phyloP scores from a whole-genome alignment of 768 basidiomycete species.

The Steccherinum ochraceum region DNA sequence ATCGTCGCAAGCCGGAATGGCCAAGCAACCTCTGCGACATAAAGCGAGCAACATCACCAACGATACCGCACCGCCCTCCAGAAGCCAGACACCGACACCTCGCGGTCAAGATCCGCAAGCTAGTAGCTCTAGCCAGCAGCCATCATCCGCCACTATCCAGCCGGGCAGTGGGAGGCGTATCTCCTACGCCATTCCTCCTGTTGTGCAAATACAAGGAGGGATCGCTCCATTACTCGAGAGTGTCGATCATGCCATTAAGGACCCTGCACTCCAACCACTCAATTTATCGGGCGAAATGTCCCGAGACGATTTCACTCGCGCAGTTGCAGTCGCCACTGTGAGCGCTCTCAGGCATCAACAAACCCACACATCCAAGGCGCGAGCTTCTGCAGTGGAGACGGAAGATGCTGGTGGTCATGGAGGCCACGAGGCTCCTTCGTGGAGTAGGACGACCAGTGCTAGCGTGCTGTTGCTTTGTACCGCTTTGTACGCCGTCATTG shows the following conservation, averaged over 20 bases:
- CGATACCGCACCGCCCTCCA: conserved; percentile 27
- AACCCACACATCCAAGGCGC: conserved; percentile 37
- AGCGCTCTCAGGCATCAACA: conserved; percentile 83
- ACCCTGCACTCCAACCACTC: conserved; percentile 38
- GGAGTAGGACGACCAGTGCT: conserved; percentile 87
- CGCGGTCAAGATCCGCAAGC: conserved; percentile 6
- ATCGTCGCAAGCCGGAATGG: conserved; percentile 20
- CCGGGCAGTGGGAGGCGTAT: conserved; percentile 26
- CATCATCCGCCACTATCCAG: neutral
- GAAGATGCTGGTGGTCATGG: conserved; percentile 54
- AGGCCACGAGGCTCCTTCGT: conserved; percentile 93
- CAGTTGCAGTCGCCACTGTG: conserved; percentile 91
- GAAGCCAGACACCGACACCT: conserved; percentile 30
- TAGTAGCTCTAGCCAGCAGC: neutral
- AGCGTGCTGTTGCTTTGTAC: conserved; percentile 89
- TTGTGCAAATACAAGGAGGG: conserved; percentile 26
- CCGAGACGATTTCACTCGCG: conserved; percentile 86
- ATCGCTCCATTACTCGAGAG: conserved; percentile 69
- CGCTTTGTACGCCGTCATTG: conserved; percentile 89
- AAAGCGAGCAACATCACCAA: conserved; percentile 39
- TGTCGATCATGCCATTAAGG: conserved; percentile 73
- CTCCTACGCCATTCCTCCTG: conserved; percentile 42
- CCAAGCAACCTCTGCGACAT: conserved; percentile 27
- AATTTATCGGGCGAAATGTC: conserved; percentile 64
- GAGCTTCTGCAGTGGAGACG: conserved; percentile 35